Conservation (phyloP, 176 grass and related monocot genomes). For the Oropetium thomaeum region DNA sequence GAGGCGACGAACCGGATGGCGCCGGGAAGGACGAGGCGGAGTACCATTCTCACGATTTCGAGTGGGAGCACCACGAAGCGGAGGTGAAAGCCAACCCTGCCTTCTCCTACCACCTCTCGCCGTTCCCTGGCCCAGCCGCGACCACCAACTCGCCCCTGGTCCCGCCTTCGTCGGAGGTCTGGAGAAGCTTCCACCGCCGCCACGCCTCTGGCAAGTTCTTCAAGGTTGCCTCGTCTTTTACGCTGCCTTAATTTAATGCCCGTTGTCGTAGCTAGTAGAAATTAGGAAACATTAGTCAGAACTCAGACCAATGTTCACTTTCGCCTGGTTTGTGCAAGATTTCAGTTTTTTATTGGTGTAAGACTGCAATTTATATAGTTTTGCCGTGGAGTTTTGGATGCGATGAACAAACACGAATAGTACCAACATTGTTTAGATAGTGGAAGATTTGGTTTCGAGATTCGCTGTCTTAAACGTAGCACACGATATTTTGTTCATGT, state of each 20-base stretch:
- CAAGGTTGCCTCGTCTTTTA: conserved; percentile 40
- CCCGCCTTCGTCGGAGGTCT: conserved; percentile 44
- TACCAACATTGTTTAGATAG: neutral
- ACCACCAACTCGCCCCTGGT: neutral
- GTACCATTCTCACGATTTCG: conserved; percentile 80
- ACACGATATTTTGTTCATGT: neutral
- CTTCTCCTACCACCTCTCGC: conserved; percentile 63
- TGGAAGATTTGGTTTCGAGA: neutral
- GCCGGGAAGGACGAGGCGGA: conserved; percentile 39
- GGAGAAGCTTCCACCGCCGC: conserved; percentile 85
- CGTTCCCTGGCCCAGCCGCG: neutral
- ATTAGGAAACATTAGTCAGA: neutral
- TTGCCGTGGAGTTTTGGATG: conserved; percentile 5
- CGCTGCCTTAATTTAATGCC: neutral
- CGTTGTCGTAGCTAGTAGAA: neutral
- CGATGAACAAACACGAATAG: neutral
- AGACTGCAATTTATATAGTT: conserved; percentile 1
- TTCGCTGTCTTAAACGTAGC: neutral
- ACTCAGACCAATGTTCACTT: neutral
- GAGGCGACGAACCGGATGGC: neutral
- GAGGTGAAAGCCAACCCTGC: conserved; percentile 64
- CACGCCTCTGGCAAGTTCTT: conserved; percentile 80
- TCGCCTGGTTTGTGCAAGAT: neutral
- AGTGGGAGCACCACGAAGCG: conserved; percentile 67
- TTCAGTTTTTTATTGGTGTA: conserved; percentile 27